Base-by-base conservation (phyloP, 805 yeast species). In the Kodamaea nitidulidarum region DNA sequence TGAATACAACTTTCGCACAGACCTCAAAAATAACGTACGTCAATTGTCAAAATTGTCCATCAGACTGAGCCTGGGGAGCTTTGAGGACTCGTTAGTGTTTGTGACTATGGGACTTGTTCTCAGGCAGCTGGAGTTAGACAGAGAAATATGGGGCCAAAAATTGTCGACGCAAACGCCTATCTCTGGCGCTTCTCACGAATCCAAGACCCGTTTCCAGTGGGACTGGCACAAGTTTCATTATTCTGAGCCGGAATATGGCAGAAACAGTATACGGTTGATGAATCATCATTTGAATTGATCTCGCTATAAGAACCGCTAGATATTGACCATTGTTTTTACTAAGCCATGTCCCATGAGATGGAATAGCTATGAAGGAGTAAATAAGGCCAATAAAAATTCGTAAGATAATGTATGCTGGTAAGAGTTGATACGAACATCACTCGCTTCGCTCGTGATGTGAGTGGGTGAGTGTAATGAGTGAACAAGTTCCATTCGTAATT, bases 21-120 rank as follows among this genome's bases (percentile, higher is more conserved):
- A 20, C 10, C 10, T 15, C 18, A 28, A 15, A 8, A 32, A 20
- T 15, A 42, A 31, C 41, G 26, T 39, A 24, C 41, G 40, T 14
- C 32, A 24, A 22, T 26, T 42, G 35, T 22, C 27, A 24, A 18
- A 36, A 18, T 15, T 40, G 2, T 28, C 25, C n/a, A 28, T 18
- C 14, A 17, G 38, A 14, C 33, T 27, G 30, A 15, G 25, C 16
- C 14, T 10, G 27, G n/a, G 21, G 15, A n/a, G 12, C n/a, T 12
- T 16, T 11, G 40, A 34, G 8, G 46, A 42, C 12, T 24, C 37
- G 2, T 36, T 42, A 27, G 46, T 39, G 3, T 32, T 45, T 17
- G 36, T 40, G 15, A 27, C 37, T 4, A 40, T 45, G 38, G 36
- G 36, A 9, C 31, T 45, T 12, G 44, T 42, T 3, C 35, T 45